Conservation (phyloP, 768 basidiomycete genomes). For the Tulasnella sp. region DNA sequence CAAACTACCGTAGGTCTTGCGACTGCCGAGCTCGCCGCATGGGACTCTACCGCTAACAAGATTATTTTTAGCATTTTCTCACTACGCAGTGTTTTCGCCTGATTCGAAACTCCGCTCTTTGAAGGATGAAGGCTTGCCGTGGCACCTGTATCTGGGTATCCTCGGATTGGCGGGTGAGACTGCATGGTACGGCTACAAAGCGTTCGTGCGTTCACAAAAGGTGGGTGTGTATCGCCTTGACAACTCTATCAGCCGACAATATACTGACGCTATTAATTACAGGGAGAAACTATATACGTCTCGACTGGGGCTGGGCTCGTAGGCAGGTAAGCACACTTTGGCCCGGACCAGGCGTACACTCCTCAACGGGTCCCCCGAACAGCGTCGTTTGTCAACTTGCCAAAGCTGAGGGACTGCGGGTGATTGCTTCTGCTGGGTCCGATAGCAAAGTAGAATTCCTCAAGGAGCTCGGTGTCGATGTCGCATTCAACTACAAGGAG, state of each 20-base stretch:
- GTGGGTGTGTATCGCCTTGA: neutral
- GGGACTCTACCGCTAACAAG: slow-evolving; percentile 14
- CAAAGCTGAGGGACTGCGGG: slow-evolving; percentile 38
- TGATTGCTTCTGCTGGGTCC: slow-evolving; percentile 59
- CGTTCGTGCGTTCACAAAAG: neutral
- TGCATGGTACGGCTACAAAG: neutral
- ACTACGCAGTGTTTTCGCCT: slow-evolving; percentile 28
- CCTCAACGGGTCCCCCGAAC: neutral
- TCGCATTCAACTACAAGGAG: slow-evolving; percentile 67
- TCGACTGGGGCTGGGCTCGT: slow-evolving; percentile 41
- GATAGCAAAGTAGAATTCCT: slow-evolving; percentile 59
- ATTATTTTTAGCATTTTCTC: slow-evolving; percentile 27
- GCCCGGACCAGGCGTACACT: neutral
- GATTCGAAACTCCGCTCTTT: slow-evolving; percentile 22
- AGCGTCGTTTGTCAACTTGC: slow-evolving; percentile 33
- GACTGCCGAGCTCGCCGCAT: slow-evolving; percentile 17
- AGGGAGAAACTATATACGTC: slow-evolving; percentile 45
- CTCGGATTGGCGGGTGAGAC: slow-evolving; percentile 32
- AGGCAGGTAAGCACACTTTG: slow-evolving; percentile 37
- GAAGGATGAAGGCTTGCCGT: slow-evolving; percentile 37
- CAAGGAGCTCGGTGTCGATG: slow-evolving; percentile 48
- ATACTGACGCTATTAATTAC: neutral
- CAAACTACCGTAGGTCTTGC: neutral
- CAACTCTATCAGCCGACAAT: neutral
- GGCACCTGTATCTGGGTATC: slow-evolving; percentile 39